Conservation (phyloP, 176 grass and related monocot genomes). For the Lolium multiflorum region DNA sequence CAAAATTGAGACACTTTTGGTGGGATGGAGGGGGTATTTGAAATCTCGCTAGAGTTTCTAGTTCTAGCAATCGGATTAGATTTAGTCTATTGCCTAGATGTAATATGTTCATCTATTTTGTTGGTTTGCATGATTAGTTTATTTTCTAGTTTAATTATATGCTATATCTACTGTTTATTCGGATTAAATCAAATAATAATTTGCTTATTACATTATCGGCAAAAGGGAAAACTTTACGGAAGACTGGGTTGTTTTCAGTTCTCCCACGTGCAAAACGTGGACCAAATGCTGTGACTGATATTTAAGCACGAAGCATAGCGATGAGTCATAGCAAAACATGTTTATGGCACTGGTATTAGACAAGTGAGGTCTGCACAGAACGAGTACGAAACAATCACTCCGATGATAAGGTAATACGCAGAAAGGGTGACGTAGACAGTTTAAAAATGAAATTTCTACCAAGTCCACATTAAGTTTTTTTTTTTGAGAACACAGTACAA, state of each 20-base stretch:
- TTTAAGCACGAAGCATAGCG: background rate
- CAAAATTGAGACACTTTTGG: no score
- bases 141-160: no score
- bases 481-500: no score
- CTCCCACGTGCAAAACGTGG: background rate
- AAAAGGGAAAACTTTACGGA: background rate
- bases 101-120: no score
- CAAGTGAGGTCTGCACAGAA: background rate
- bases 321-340: background rate
- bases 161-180: no score
- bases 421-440: constrained; percentile 5
- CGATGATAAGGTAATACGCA: no score
- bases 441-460: background rate
- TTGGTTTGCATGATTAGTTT: no score
- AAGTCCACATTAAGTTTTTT: background rate
- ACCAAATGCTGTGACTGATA: background rate
- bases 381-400: background rate
- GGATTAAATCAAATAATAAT: no score
- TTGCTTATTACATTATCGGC: background rate
- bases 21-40: no score
- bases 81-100: no score
- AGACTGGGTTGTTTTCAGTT: background rate
- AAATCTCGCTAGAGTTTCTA: no score
- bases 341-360: background rate
- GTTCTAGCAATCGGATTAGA: no score